A percentile compares a stretch with the other conserved stretches of the same genome.
phyloP scores from a whole-genome alignment of 2,329 filamentous ascomycete genomes.

The Metarhizium robertsii region DNA sequence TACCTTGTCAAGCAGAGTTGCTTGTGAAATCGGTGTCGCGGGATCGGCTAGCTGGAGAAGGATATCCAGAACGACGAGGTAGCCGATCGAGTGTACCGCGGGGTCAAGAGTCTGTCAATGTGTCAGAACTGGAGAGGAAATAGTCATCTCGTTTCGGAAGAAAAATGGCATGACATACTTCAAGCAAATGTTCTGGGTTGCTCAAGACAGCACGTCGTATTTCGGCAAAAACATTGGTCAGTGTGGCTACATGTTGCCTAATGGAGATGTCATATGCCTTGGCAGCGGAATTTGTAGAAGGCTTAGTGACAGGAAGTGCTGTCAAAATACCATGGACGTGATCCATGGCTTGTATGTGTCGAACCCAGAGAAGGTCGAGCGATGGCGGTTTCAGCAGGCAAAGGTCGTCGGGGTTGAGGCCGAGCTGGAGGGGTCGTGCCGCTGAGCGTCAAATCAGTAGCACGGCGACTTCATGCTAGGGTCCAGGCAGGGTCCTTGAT shows the following conservation, averaged over 20 bases:
- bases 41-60: constrained; percentile 18
- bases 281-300: neutral
- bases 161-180: constrained; percentile 19
- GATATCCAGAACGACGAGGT: constrained; percentile 36
- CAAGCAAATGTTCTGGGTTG: constrained; percentile 29
- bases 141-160: neutral
- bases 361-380: neutral
- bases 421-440: neutral
- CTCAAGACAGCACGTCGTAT: constrained; percentile 17
- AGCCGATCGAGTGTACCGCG: constrained; percentile 39
- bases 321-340: neutral
- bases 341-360: constrained; percentile 1
- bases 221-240: neutral
- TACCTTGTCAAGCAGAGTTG: constrained; percentile 29
- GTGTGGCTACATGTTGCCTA: constrained; percentile 2
- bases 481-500: neutral
- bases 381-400: neutral
- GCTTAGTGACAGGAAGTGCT: neutral
- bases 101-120: constrained; percentile 34
- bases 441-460: neutral
- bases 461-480: constrained; percentile 1
- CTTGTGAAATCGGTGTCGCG: constrained; percentile 21
- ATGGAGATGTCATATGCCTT: constrained; percentile 4
- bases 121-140: neutral
- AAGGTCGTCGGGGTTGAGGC: neutral